Evolutionary conservation across 1,284 basidiomycete genomes (phyloP).

Genomic region (Pterula multifida): DNA sequence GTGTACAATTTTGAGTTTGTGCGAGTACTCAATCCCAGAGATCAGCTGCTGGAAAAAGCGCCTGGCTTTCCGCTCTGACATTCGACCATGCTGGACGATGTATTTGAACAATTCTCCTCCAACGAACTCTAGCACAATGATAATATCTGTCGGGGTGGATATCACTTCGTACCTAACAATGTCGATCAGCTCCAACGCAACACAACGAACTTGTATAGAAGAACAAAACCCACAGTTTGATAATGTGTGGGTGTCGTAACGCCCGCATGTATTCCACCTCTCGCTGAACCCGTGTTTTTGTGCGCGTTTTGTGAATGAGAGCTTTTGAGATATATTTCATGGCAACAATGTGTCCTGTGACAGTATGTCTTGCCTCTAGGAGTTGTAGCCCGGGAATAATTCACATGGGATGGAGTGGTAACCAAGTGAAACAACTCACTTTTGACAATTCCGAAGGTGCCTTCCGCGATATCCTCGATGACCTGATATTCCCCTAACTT

Average conservation of each 20-base stretch:
- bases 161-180: constrained; percentile 85
- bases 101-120: constrained; percentile 94
- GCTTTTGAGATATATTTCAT: constrained; percentile 97
- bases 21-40: constrained; percentile 90
- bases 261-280: constrained; percentile 95
- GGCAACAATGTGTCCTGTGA: constrained; percentile 92
- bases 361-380: constrained; percentile 84
- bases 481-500: constrained; percentile 75
- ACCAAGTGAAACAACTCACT: constrained; percentile 43
- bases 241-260: constrained; percentile 87
- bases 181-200: background rate
- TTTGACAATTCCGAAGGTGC: constrained; percentile 97
- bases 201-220: too few relatives aligned
- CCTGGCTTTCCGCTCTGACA: constrained; percentile 76
- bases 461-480: constrained; percentile 69
- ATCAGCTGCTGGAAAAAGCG: constrained; percentile 96
- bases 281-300: constrained; percentile 79
- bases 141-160: constrained; percentile 85
- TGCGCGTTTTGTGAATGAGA: constrained; percentile 59
- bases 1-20: constrained; percentile 90
- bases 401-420: constrained; percentile 6
- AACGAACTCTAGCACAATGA: constrained; percentile 91
- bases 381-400: constrained; percentile 4
- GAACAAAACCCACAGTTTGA: constrained; percentile 84
- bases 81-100: constrained; percentile 81